Conservation (phyloP, 192 early-diverging fungal genomes). For the Helicostylum pulchrum region DNA sequence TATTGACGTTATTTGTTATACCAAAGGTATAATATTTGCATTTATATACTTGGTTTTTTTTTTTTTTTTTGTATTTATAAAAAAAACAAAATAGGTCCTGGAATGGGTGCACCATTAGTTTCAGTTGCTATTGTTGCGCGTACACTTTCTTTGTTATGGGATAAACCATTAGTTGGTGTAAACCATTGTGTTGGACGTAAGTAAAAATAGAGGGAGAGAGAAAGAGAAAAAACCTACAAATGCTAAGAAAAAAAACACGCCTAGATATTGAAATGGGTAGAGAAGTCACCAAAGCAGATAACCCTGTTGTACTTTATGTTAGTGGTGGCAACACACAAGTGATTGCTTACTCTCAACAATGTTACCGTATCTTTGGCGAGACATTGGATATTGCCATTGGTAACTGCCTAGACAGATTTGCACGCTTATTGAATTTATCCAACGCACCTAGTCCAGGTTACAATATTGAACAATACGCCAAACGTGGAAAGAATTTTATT, state of each 20-base stretch:
- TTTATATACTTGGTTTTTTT: not conserved
- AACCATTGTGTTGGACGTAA: conserved; percentile 97
- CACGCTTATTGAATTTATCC: conserved; percentile 84
- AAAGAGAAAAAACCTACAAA: no score
- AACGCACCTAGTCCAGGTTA: conserved; percentile 98
- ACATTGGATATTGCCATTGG: conserved; percentile 98
- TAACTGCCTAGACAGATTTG: conserved; percentile 98
- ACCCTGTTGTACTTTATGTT: conserved; percentile 96
- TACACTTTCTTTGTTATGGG: conserved; percentile 89
- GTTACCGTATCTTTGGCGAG: conserved; percentile 97
- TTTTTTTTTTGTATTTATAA: not conserved
- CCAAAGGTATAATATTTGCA: conserved; percentile 58
- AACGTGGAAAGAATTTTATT: conserved; percentile 80
- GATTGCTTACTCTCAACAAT: conserved; percentile 91
- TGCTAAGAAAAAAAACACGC: not conserved
- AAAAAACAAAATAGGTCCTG: conserved; percentile 64
- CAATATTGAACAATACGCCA: conserved; percentile 96
- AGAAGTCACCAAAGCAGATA: conserved; percentile 88
- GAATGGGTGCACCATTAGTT: conserved; percentile 94
- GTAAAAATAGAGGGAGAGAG: conserved; percentile 12
- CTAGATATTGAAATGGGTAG: conserved; percentile 97
- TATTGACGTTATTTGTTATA: conserved; percentile 92
- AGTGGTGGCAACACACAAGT: conserved; percentile 99
- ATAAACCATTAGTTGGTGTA: conserved; percentile 88
- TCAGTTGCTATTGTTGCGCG: conserved; percentile 91